Percentiles rank a stretch among this genome's conserved stretches.
Evolutionary conservation across 305 asterid genomes (phyloP).

Genomic region (Fraxinus velutina): DNA sequence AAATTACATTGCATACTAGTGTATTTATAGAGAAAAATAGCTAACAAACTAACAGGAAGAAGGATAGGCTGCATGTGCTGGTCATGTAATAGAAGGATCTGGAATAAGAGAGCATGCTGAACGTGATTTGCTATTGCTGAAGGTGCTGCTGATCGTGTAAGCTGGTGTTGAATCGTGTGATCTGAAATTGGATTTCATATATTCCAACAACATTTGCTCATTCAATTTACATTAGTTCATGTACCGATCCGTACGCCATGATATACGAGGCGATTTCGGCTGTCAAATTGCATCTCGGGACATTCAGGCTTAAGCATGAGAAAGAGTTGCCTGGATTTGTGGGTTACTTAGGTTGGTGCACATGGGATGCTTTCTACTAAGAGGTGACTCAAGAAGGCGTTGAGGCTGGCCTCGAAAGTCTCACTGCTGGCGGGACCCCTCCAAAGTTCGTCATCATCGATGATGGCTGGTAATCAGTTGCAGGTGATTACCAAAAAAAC

Average conservation of each 20-base stretch:
- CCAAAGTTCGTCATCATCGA: constrained; percentile 71
- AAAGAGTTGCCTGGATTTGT: constrained; percentile 72
- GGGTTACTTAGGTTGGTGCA: constrained; percentile 92
- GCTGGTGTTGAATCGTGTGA: too few relatives aligned
- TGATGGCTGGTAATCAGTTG: constrained; percentile 69
- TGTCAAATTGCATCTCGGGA: constrained; percentile 59
- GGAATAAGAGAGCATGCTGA: too few relatives aligned
- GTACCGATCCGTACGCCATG: constrained; percentile 63
- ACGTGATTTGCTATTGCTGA: too few relatives aligned
- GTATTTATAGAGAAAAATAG: too few relatives aligned
- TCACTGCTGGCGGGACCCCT: constrained; percentile 61
- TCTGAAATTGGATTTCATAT: too few relatives aligned
- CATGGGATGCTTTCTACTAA: constrained; percentile 95
- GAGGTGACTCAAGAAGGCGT: constrained; percentile 84
- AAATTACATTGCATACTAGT: too few relatives aligned
- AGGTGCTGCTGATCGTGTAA: too few relatives aligned
- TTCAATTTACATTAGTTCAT: constrained; percentile 56
- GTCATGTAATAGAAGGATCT: too few relatives aligned
- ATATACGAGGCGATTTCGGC: constrained; percentile 58
- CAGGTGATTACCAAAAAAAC: constrained; percentile 20
- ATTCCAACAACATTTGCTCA: constrained; percentile 33
- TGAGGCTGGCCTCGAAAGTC: constrained; percentile 68
- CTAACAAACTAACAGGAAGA: too few relatives aligned
- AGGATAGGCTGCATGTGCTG: too few relatives aligned
- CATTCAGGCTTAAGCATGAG: constrained; percentile 62